A percentile compares a stretch with the other conserved stretches of the same genome.
phyloP scores from a whole-genome alignment of 768 basidiomycete genomes.

The Suillus alpinus region DNA sequence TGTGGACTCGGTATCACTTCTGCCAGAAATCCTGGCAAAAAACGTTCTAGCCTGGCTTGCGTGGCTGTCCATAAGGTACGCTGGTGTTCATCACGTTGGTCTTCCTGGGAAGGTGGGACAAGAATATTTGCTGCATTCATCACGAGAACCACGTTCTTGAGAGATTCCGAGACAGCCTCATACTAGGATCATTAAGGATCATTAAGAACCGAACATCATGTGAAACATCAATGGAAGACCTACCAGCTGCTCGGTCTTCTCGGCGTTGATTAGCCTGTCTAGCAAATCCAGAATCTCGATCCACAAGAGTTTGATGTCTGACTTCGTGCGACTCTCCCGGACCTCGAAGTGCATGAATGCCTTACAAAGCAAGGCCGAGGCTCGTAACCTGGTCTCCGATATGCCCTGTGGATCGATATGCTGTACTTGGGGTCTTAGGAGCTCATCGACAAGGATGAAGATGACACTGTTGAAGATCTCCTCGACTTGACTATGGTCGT shows the following conservation, averaged over 20 bases:
- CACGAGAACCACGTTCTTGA: slow-evolving; percentile 95
- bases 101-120: slow-evolving; percentile 48
- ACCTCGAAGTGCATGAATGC: slow-evolving; percentile 92
- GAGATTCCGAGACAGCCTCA: slow-evolving; percentile 93
- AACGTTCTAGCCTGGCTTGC: slow-evolving; percentile 82
- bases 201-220: slow-evolving; percentile 8
- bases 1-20: slow-evolving; percentile 56
- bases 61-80: slow-evolving; percentile 82
- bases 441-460: slow-evolving; percentile 89
- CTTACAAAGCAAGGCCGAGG: slow-evolving; percentile 90
- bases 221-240: slow-evolving; percentile 26
- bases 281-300: slow-evolving; percentile 85
- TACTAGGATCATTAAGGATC: slow-evolving; percentile 47
- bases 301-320: slow-evolving; percentile 77
- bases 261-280: slow-evolving; percentile 84
- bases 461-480: slow-evolving; percentile 87
- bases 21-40: slow-evolving; percentile 86
- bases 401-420: slow-evolving; percentile 81
- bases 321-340: slow-evolving; percentile 55
- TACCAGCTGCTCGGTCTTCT: slow-evolving; percentile 85
- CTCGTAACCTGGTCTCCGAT: slow-evolving; percentile 86
- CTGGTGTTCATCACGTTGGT: slow-evolving; percentile 56
- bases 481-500: slow-evolving; percentile 62
- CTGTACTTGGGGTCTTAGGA: slow-evolving; percentile 81
- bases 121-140: slow-evolving; percentile 90